Evolutionary conservation across 306 rosid genomes (phyloP), one percentile per base, ranked within the genome.

Genomic region (Adenanthera pavonina): DNA sequence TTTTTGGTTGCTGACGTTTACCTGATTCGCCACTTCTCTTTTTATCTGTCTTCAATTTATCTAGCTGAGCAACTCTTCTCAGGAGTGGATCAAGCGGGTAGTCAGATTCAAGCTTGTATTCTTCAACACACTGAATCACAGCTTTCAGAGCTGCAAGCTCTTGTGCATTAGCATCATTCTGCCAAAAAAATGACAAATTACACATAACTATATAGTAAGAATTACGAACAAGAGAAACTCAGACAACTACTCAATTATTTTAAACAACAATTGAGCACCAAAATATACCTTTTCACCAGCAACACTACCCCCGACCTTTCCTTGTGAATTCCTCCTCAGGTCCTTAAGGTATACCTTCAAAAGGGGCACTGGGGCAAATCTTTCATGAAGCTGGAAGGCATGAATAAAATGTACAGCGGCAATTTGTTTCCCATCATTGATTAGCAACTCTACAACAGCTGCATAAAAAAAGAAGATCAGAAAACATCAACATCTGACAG

Each of bases 11-110:
- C 25, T 82, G 92, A 56, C 89, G 89, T 74, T 73, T 92, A 41
- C 76, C 69, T 59, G 75, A 69, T 2, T 91, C 97, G 48, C 90
- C 89, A 20, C 82, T 75, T 82, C 94, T 86, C 87, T 88, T 87
- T 85, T 60, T 91, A 43, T 92, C 97, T 75, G 85, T 76, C 78
- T 84, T 89, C 34, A 91, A 82, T 72, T 83, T 87, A 75, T 88
- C 92, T 75, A 92, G 88, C 83, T 92, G 97, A 81, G 67, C 77
- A 80, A 88, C 92, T 87, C 97, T 91, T 86, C 77, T 89, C 52
- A 80, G 89, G 67, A 92, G 97, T 68, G 97, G 88, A 77, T 92
- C 97, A 47, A 91, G 94, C 11, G 95, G 91, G 87, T 92, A 91
- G 65, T 91, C 97, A 9, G 89, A 83, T 70, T 91, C 95, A 1